Evolutionary conservation across 2,329 filamentous ascomycete genomes (phyloP), one percentile per base, ranked within the genome.

Genomic region (Leptographium lundbergii): DNA sequence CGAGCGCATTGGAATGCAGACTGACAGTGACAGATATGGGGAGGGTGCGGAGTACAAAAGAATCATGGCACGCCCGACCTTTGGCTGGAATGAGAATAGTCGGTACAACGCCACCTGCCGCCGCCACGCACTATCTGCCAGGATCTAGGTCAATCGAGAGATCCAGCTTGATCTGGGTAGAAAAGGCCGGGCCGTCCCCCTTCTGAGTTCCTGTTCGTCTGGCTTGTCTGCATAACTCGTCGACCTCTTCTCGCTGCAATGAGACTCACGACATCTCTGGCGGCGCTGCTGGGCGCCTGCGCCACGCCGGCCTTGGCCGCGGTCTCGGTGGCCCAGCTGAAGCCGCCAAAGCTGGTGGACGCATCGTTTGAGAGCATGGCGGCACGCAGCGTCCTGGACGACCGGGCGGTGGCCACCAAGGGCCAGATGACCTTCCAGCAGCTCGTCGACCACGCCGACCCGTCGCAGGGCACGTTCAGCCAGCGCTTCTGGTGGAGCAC

Each of bases 401-500:
- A 19, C 24, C 47, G 25, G 17, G 4, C 32, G 11, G 11, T n/a
- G 9, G 9, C 32, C 19, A n/a, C 5, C 13, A 7, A 48, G 2
- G 61, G 61, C 34, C 14, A 47, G 14, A 56, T 22, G 9, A 58
- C 57, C 9, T 75, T 75, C 57, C 66, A 73, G 62, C 74, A 75
- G 69, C 68, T 73, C 39, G 63, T 75, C 54, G 72, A 75, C 65
- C 74, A 75, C 68, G 54, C 64, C 50, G 67, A 74, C 60, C 69
- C 72, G n/a, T 64, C 64, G 17, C 69, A 70, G 42, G 73, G 73
- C 60, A 75, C 72, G 45, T 75, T 75, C 60, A 63, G 66, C 63
- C 73, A 75, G 66, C 67, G 71, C 36, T 75, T 68, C 64, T 75
- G 73, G 73, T 75, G 69, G 57, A 70, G 69, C 57, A 66, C 69